Conservation (phyloP, 2,329 filamentous ascomycete species). For the Exophiala dermatitidis region DNA sequence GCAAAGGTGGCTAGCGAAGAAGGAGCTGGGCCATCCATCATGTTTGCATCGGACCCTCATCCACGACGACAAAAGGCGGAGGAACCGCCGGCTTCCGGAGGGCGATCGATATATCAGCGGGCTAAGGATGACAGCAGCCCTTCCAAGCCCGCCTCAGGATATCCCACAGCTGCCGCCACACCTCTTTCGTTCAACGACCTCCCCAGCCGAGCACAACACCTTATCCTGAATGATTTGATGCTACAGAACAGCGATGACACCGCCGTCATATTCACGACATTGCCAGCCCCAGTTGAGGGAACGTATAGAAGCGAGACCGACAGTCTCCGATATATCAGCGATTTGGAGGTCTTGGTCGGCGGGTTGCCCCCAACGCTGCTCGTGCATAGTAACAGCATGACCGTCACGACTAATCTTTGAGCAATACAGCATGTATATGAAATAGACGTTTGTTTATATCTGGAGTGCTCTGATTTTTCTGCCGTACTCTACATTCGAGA, state of each 20-base stretch:
- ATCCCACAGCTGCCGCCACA: slow-evolving; percentile 54
- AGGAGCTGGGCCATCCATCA: slow-evolving; percentile 61
- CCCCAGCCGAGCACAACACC: slow-evolving; percentile 73
- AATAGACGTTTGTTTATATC: background rate
- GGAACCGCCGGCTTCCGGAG: background rate
- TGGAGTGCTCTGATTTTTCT: background rate
- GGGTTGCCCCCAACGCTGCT: slow-evolving; percentile 68
- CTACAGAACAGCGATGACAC: slow-evolving; percentile 59
- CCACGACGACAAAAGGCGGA: slow-evolving; percentile 31
- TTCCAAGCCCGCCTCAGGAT: slow-evolving; percentile 38
- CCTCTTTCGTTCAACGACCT: slow-evolving; percentile 80
- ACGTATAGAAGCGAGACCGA: slow-evolving; percentile 64
- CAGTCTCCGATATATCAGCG: slow-evolving; percentile 66
- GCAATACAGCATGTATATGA: background rate
- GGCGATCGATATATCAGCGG: slow-evolving; percentile 37
- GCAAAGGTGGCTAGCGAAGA: slow-evolving; percentile 59
- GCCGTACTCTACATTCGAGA: too few species aligned
- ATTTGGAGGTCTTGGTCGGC: slow-evolving; percentile 70
- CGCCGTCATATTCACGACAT: slow-evolving; percentile 72
- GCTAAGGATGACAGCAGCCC: slow-evolving; percentile 7
- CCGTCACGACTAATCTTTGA: slow-evolving; percentile 68
- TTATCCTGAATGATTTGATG: slow-evolving; percentile 82
- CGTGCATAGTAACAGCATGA: slow-evolving; percentile 84
- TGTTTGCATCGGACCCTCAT: slow-evolving; percentile 55
- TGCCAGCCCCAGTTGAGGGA: slow-evolving; percentile 72